Base-by-base conservation (phyloP, 148 eudicot genomes). In the Chenopodium album region DNA sequence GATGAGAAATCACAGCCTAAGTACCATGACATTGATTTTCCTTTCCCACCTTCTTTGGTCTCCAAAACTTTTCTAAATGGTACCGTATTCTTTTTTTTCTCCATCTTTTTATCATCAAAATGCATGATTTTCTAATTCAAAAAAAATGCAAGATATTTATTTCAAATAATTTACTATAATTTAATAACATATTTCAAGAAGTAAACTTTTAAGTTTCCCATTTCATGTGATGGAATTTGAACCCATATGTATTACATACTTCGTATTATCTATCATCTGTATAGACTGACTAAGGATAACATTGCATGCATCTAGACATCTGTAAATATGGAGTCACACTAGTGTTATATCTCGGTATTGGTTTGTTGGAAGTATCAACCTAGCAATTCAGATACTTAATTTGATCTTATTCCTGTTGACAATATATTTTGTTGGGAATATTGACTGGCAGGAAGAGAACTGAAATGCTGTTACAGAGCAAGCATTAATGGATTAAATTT, bases 381-480 rank as follows among this genome's bases (percentile, higher is more conserved):
- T 4, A 37, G 41, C 41, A 37, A 4, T 37, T 37, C 41, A 37
- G 41, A 37, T 37, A 37, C 41, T 37, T 37, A 37, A 37, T 37
- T 37, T 37, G 41, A 4, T 6, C 41, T 37, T 37, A 37, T 37
- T 37, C 41, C 41, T 37, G 41, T 37, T 37, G 5, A 34, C 17
- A 12, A 17, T 32, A 31, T 71, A 17, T 17, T 52, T 22, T 31
- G 41, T 67, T 70, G 48, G 47, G 22, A 59, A 31, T 46, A 41
- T 48, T 34, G 71, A n/a, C 77, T 71, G 22, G 31, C 87, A 95
- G 98, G 95, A 46, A 91, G 88, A 84, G 99, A 92, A 76, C 94
- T 94, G 10, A 94, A 82, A 79, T 96, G 99, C 84, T 96, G 97
- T 85, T 96, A 96, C 83, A 96, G 85, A 83, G 99, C 98, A 84